A percentile compares a stretch with the other conserved stretches of the same genome.
These are phyloP conservation scores for Lipomyces chichibuensis DNA, from an alignment of 805 yeast species.

Conservation along the genomic window DNA sequence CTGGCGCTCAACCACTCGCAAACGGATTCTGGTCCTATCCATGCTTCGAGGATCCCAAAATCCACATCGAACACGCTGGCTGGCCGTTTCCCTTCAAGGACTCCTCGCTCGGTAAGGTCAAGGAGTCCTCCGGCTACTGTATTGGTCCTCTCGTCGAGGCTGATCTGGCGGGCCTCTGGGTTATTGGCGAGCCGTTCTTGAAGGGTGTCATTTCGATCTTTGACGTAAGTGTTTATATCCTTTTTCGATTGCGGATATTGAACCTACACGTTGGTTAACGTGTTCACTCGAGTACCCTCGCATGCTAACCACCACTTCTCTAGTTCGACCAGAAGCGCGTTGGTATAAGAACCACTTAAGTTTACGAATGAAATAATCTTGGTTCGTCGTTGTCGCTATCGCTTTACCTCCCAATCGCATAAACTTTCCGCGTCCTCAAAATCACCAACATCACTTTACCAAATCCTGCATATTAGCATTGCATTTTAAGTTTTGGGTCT, in stretches of 20 bases:
- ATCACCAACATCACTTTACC: not conserved
- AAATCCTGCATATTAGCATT: not conserved
- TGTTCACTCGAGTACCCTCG: not conserved
- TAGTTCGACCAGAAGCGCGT: constrained; percentile 24
- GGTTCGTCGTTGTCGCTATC: not conserved
- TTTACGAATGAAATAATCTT: not conserved
- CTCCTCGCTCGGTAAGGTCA: constrained; percentile 29
- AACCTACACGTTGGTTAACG: not conserved
- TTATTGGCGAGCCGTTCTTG: constrained; percentile 34
- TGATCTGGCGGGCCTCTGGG: constrained; percentile 34
- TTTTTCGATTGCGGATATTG: not conserved
- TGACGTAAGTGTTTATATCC: constrained; percentile 10
- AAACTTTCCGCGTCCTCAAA: not conserved
- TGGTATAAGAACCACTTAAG: constrained; percentile 22
- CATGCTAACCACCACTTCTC: not conserved
- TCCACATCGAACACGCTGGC: constrained; percentile 35
- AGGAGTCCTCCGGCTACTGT: constrained; percentile 35
- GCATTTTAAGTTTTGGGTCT: not conserved
- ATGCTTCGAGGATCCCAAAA: constrained; percentile 31
- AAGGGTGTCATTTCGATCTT: constrained; percentile 29
- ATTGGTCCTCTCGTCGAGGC: constrained; percentile 35
- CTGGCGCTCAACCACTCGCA: constrained; percentile 34
- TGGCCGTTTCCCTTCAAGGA: constrained; percentile 34
- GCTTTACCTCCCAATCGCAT: not conserved
- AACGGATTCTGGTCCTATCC: constrained; percentile 35